Evolutionary conservation across 208 protist species (phyloP), one percentile per base, ranked within the genome.

Genomic region (Wallacemonas rigidus): DNA sequence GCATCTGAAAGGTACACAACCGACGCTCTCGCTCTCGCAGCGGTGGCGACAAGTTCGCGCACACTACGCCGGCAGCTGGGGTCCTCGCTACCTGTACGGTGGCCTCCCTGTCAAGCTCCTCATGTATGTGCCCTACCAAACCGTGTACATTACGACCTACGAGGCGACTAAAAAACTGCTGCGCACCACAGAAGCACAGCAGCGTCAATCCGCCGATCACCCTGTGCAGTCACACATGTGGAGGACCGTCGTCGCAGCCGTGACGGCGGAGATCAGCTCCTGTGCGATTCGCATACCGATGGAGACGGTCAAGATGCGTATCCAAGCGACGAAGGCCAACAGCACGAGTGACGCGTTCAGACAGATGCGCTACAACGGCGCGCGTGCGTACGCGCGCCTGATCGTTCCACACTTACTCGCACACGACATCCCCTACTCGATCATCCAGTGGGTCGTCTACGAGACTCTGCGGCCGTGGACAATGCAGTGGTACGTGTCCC

Each of bases 301-400:
- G 88, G 88, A 95, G 73, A 90, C 87, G 50, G 71, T 90, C 70
- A 95, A 95, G 78, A 88, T 93, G 82, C 84, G 91, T 11, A 72
- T 95, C 45, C 91, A 95, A 75, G 76, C 88, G 0, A 67, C 80
- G 53, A 77, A 74, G 2, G 78, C 83, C n/a, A n/a, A 45, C 9
- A 83, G 76, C 73, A 88, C 86, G 0, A 5, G 43, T 9, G 76
- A 74, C 4, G 88, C 91, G 14, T 51, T 90, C 47, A 41, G 72
- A 43, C 86, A 91, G 62, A 53, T 95, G 38, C 69, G 74, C 51
- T 60, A 58, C 1, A 69, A 88, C n/a, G 90, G 90, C 0, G 43
- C 80, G 45, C 47, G 67, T 2, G 79, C 85, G 1, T 87, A 70
- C 63, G 55, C 71, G 41, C 81, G 83, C 4, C 81, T 93, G 11